A percentile compares a stretch with the other conserved stretches of the same genome.
phyloP scores from a whole-genome alignment of 2,329 filamentous ascomycete genomes.

The Metarhizium humberi region DNA sequence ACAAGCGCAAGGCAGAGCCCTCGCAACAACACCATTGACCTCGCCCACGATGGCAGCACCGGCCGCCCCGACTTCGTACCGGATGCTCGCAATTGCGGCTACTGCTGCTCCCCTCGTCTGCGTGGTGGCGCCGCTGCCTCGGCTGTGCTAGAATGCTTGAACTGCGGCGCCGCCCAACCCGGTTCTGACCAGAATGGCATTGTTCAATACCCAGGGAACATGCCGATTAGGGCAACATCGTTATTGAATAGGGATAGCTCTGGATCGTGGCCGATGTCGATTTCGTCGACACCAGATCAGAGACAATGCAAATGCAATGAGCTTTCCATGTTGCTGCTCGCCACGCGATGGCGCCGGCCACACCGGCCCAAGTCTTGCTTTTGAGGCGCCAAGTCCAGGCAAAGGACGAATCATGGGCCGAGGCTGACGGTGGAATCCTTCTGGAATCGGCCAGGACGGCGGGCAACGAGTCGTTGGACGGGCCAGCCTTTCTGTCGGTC shows the following conservation, averaged over 20 bases:
- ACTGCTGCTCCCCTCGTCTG: too few relatives aligned
- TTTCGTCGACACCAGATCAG: not conserved
- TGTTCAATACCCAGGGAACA: too few relatives aligned
- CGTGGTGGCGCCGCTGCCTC: too few relatives aligned
- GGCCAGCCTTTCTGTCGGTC: too few relatives aligned
- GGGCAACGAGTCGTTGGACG: not conserved
- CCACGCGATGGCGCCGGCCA: not conserved
- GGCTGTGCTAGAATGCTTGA: too few relatives aligned
- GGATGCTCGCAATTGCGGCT: too few relatives aligned
- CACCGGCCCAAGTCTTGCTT: constrained; percentile 2
- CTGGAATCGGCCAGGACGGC: constrained; percentile 3
- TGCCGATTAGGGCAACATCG: too few relatives aligned
- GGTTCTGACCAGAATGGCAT: not conserved
- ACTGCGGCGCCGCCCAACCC: not conserved
- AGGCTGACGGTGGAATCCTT: constrained; percentile 5
- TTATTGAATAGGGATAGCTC: too few relatives aligned
- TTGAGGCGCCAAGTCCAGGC: not conserved
- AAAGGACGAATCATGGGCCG: constrained; percentile 3
- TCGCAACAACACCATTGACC: too few relatives aligned
- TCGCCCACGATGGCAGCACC: too few relatives aligned
- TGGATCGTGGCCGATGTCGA: not conserved
- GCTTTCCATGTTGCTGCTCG: not conserved
- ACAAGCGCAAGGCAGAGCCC: too few relatives aligned
- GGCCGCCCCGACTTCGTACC: too few relatives aligned
- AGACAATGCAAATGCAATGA: not conserved